phyloP scores from a whole-genome alignment of 1,284 basidiomycete genomes.

The Ceratorhiza oryzae-sativae region DNA sequence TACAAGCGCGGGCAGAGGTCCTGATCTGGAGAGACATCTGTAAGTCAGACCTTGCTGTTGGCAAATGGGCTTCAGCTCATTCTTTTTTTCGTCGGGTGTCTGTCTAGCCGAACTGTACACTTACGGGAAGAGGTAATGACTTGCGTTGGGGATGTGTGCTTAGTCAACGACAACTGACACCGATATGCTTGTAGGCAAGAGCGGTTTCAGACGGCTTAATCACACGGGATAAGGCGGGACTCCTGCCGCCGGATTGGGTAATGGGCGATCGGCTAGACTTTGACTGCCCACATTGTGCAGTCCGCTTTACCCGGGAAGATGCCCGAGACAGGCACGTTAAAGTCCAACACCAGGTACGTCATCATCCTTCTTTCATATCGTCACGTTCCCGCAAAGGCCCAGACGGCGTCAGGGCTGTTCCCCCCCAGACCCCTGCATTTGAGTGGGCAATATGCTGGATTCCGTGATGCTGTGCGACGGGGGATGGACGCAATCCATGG shows the following conservation, averaged over 20 bases:
- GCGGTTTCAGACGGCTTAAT: slow-evolving; percentile 38
- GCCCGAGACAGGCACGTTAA: slow-evolving; percentile 38
- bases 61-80: background rate
- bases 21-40: slow-evolving; percentile 34
- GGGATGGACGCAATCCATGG: slow-evolving; percentile 17
- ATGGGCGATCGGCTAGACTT: slow-evolving; percentile 38
- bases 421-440: slow-evolving; percentile 5
- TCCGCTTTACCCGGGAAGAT: slow-evolving; percentile 35
- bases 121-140: slow-evolving; percentile 29
- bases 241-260: slow-evolving; percentile 34
- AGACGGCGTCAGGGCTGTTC: slow-evolving; percentile 1
- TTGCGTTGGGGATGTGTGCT: background rate
- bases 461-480: background rate
- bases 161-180: background rate
- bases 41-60: background rate
- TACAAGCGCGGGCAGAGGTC: slow-evolving; percentile 35
- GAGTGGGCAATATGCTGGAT: slow-evolving; percentile 13
- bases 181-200: slow-evolving; percentile 9
- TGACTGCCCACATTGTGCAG: slow-evolving; percentile 36
- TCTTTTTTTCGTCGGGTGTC: background rate
- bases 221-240: slow-evolving; percentile 28
- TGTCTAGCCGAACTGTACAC: slow-evolving; percentile 32
- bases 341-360: slow-evolving; percentile 38
- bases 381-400: background rate
- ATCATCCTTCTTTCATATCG: background rate